phyloP scores from a whole-genome alignment of 345 rosid species.

The Salix arbutifolia region DNA sequence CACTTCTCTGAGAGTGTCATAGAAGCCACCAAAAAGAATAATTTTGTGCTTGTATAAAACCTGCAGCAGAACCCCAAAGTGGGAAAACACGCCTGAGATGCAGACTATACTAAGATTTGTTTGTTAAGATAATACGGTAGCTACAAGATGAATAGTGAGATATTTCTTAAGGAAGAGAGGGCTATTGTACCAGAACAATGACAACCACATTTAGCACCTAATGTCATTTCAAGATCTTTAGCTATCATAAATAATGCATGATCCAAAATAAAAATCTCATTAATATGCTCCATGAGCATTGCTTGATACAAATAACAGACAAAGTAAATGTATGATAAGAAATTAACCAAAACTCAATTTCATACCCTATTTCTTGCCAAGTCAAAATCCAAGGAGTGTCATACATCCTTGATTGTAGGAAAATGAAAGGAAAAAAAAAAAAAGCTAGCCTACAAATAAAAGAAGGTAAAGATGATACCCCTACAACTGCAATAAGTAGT shows the following conservation, averaged over 20 bases:
- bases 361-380: too few relatives aligned
- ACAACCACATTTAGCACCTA: background rate
- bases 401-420: too few relatives aligned
- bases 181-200: too few relatives aligned
- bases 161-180: too few relatives aligned
- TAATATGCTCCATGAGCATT: background rate
- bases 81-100: constrained; percentile 8
- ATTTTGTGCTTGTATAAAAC: constrained; percentile 92
- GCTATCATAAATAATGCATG: background rate
- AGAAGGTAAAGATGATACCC: background rate
- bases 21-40: constrained; percentile 92
- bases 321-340: too few relatives aligned
- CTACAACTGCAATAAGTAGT: background rate
- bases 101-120: background rate
- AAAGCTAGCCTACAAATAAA: background rate
- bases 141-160: background rate
- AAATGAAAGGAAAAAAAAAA: too few relatives aligned
- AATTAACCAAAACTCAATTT: too few relatives aligned
- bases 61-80: constrained; percentile 42
- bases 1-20: constrained; percentile 97
- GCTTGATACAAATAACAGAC: background rate
- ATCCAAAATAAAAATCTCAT: background rate
- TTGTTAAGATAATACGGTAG: background rate
- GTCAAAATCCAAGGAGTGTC: too few relatives aligned
- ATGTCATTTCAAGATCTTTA: background rate